Percentiles rank a stretch among this genome's conserved stretches.
Conservation (phyloP, 2,329 filamentous ascomycete genomes). For the Hortaea werneckii region DNA sequence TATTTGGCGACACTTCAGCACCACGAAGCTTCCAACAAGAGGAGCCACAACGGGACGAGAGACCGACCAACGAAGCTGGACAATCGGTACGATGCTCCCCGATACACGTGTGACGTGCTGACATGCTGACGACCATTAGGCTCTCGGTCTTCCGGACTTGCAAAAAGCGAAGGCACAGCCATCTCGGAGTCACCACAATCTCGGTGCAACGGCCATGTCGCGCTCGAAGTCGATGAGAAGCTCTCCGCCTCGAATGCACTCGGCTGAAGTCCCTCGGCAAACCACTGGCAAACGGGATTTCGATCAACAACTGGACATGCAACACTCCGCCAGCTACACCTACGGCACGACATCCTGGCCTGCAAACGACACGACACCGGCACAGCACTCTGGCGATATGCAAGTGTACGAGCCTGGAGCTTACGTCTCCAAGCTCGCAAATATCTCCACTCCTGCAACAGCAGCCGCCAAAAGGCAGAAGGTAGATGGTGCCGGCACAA, state of each 20-base stretch:
- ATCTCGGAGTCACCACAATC: conserved; percentile 3
- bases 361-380: conserved; percentile 22
- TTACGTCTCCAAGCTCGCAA: conserved; percentile 19
- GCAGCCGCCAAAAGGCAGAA: conserved; percentile 16
- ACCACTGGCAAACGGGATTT: conserved; percentile 18
- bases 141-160: neutral
- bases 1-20: conserved; percentile 5
- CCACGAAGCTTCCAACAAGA: neutral
- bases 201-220: conserved; percentile 7
- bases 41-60: neutral
- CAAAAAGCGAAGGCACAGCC: neutral
- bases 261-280: conserved; percentile 2
- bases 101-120: too few species aligned
- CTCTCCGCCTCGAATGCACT: conserved; percentile 4
- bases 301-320: conserved; percentile 13
- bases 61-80: too few species aligned
- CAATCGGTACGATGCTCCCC: too few species aligned
- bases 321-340: conserved; percentile 13
- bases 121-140: neutral
- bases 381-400: conserved; percentile 6
- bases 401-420: conserved; percentile 18
- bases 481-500: conserved; percentile 10
- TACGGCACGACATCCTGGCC: conserved; percentile 12
- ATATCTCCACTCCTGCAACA: conserved; percentile 9
- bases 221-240: conserved; percentile 6